A percentile compares a stretch with the other conserved stretches of the same genome.
Evolutionary conservation across 768 basidiomycete genomes (phyloP).

Genomic region (Ramaria sp.): DNA sequence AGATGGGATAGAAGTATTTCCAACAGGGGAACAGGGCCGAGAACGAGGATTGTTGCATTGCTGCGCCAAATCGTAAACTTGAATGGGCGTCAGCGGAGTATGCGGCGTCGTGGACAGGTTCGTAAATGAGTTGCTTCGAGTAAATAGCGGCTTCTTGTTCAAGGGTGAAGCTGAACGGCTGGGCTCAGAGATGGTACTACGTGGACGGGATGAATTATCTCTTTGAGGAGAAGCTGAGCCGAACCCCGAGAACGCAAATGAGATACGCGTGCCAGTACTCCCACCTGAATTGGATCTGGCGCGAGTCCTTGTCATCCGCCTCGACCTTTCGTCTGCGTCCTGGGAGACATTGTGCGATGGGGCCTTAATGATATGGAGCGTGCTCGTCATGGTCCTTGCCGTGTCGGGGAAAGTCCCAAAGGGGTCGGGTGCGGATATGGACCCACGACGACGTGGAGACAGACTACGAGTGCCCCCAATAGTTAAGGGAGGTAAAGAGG

Average conservation of each 20-base stretch:
- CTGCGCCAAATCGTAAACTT: slow-evolving; percentile 63
- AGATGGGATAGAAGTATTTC: neutral
- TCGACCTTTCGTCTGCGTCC: slow-evolving; percentile 1
- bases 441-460: slow-evolving; percentile 54
- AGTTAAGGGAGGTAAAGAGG: neutral
- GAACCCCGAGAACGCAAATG: slow-evolving; percentile 13
- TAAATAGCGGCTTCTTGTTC: slow-evolving; percentile 21
- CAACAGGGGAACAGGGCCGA: slow-evolving; percentile 13
- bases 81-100: slow-evolving; percentile 55
- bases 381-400: slow-evolving; percentile 39
- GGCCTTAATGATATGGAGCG: slow-evolving; percentile 33
- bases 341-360: neutral
- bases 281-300: slow-evolving; percentile 9
- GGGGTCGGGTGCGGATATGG: slow-evolving; percentile 58
- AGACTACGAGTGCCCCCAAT: slow-evolving; percentile 16
- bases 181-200: slow-evolving; percentile 28
- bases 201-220: slow-evolving; percentile 20
- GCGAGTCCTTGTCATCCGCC: slow-evolving; percentile 1
- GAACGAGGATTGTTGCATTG: slow-evolving; percentile 39
- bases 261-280: slow-evolving; percentile 11
- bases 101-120: slow-evolving; percentile 25
- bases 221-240: slow-evolving; percentile 13
- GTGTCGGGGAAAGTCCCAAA: slow-evolving; percentile 38
- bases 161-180: slow-evolving; percentile 37
- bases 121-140: slow-evolving; percentile 15